A percentile compares a stretch with the other conserved stretches of the same genome.
Evolutionary conservation across 2,329 filamentous ascomycete species (phyloP).

Genomic region (Pochonia chlamydosporia): DNA sequence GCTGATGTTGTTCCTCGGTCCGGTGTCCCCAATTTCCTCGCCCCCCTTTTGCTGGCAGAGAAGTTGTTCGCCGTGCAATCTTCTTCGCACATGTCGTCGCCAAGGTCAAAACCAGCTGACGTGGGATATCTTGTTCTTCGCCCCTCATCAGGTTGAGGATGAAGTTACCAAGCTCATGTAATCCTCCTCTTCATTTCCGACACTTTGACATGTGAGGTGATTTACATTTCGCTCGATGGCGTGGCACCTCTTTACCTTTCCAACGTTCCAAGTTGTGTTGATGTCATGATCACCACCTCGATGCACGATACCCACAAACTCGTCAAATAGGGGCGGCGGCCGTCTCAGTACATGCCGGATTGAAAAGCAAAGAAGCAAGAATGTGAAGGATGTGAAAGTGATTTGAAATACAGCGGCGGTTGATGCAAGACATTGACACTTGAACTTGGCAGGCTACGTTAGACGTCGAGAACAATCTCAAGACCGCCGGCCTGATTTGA

Average conservation of each 20-base stretch:
- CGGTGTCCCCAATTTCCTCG: neutral
- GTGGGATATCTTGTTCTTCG: slow-evolving; percentile 22
- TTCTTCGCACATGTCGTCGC: slow-evolving; percentile 12
- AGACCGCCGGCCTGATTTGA: slow-evolving; percentile 23
- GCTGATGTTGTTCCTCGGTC: slow-evolving; percentile 12
- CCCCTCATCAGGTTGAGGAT: slow-evolving; percentile 64
- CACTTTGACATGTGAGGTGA: neutral
- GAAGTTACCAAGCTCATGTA: slow-evolving; percentile 89
- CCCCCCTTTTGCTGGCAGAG: neutral
- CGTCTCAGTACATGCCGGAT: neutral
- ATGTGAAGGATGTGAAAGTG: neutral
- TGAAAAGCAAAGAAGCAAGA: neutral
- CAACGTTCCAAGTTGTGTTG: neutral
- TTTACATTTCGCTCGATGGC: neutral
- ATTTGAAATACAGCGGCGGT: slow-evolving; percentile 1
- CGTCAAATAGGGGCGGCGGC: neutral
- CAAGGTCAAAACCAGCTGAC: slow-evolving; percentile 22
- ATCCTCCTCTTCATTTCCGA: slow-evolving; percentile 14
- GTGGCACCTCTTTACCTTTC: neutral
- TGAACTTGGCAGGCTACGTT: slow-evolving; percentile 20
- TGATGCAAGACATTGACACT: slow-evolving; percentile 21
- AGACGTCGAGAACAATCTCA: slow-evolving; percentile 20
- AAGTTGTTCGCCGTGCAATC: neutral
- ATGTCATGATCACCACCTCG: neutral
- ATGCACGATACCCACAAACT: neutral